Conservation (phyloP, 352 stramenopile species). For the Phytopythium mirpurense region DNA sequence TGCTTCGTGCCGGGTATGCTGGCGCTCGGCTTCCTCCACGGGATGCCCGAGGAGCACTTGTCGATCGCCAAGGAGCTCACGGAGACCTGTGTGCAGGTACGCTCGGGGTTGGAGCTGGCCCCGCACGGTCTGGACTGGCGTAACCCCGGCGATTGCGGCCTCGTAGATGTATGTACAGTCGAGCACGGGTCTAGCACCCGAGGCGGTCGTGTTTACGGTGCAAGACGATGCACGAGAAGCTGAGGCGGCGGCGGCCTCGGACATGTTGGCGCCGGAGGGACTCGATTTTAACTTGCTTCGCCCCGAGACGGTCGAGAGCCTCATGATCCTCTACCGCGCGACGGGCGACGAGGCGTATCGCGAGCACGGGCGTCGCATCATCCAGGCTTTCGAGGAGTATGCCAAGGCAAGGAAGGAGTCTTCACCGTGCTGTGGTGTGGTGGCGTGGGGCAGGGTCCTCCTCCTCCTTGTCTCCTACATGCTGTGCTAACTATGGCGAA, state of each 20-base stretch:
- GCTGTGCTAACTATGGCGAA: too few species aligned
- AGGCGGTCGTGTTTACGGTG: constrained; percentile 60
- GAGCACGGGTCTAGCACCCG: constrained; percentile 55
- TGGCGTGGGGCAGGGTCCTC: too few species aligned
- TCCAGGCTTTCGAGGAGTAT: constrained; percentile 68
- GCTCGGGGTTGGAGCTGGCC: neutral
- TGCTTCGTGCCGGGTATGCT: constrained; percentile 87
- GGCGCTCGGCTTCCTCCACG: constrained; percentile 54
- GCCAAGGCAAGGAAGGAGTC: constrained; percentile 35
- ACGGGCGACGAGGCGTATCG: constrained; percentile 80
- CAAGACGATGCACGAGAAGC: constrained; percentile 6
- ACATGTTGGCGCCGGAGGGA: constrained; percentile 13
- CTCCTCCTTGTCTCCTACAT: too few species aligned
- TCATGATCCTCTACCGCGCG: constrained; percentile 87
- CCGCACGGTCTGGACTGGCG: neutral
- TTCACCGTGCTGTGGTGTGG: too few species aligned
- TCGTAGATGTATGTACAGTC: constrained; percentile 67
- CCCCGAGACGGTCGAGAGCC: constrained; percentile 86
- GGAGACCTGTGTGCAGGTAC: constrained; percentile 63
- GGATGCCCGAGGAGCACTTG: constrained; percentile 48
- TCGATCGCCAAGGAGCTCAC: constrained; percentile 66
- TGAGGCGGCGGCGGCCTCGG: neutral
- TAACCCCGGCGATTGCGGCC: neutral
- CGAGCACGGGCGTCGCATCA: constrained; percentile 74
- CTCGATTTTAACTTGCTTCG: constrained; percentile 73